Conservation (phyloP, 106 monocot species). For the Platanthera zijinensis region DNA sequence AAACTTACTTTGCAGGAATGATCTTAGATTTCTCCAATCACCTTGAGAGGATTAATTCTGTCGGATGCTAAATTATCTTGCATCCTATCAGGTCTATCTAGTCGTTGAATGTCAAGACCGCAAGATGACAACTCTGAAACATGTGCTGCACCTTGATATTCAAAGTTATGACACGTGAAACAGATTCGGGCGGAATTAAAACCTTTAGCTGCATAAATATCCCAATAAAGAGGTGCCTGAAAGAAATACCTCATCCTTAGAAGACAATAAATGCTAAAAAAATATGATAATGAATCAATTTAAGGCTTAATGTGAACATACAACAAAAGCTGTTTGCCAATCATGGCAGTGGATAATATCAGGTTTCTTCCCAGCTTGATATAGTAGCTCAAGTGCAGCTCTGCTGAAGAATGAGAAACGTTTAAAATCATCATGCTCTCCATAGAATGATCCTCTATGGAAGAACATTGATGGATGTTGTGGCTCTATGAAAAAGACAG, state of each 20-base stretch:
- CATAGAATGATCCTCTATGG: conserved; percentile 66
- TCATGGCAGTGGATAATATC: conserved; percentile 98
- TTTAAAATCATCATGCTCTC: conserved; percentile 89
- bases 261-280: neutral
- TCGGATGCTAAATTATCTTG: conserved; percentile 74
- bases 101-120: conserved; percentile 70
- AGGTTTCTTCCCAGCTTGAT: conserved; percentile 73
- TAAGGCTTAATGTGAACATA: conserved; percentile 18
- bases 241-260: neutral
- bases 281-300: neutral
- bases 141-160: conserved; percentile 73
- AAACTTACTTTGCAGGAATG: no score
- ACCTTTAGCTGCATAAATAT: conserved; percentile 58
- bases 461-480: conserved; percentile 86
- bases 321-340: conserved; percentile 94
- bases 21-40: conserved; percentile 11
- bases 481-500: conserved; percentile 95
- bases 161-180: conserved; percentile 96
- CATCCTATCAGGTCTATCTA: conserved; percentile 79
- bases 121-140: conserved; percentile 78
- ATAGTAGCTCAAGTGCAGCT: conserved; percentile 77
- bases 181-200: conserved; percentile 91
- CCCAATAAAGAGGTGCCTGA: conserved; percentile 97
- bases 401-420: conserved; percentile 88
- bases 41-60: conserved; percentile 80